Conservation (phyloP, 2,329 filamentous ascomycete species). For the Pseudophaeomoniella oleicola region DNA sequence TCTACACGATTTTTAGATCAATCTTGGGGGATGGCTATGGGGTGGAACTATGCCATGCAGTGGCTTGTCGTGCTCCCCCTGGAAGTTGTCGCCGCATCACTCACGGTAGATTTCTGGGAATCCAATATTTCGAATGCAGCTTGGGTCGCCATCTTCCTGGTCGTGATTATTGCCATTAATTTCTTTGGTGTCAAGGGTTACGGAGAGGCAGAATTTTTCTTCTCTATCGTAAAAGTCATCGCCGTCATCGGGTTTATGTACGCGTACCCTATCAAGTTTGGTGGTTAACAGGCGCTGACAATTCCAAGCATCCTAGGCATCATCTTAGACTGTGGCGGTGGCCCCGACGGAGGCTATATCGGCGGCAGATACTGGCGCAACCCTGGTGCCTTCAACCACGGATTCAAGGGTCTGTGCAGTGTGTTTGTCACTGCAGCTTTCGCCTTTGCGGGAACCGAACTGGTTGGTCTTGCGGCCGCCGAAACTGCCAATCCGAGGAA, state of each 20-base stretch:
- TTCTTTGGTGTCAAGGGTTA: slow-evolving; percentile 72
- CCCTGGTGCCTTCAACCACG: slow-evolving; percentile 31
- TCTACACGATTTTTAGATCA: slow-evolving; percentile 87
- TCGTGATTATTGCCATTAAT: slow-evolving; percentile 60
- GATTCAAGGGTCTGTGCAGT: slow-evolving; percentile 38
- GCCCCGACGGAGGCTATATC: slow-evolving; percentile 59
- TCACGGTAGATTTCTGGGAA: slow-evolving; percentile 64
- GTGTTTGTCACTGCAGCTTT: slow-evolving; percentile 45
- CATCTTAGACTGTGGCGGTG: slow-evolving; percentile 52
- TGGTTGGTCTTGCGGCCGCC: slow-evolving; percentile 38
- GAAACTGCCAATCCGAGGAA: slow-evolving; percentile 38
- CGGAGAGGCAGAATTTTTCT: slow-evolving; percentile 70
- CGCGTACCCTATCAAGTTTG: slow-evolving; percentile 21
- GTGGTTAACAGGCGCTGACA: too few species aligned
- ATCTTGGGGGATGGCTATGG: slow-evolving; percentile 33
- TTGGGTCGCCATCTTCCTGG: slow-evolving; percentile 57
- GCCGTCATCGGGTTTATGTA: slow-evolving; percentile 74
- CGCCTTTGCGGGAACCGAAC: slow-evolving; percentile 41
- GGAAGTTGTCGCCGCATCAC: slow-evolving; percentile 67
- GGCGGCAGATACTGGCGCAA: slow-evolving; percentile 59
- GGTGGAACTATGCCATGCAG: slow-evolving; percentile 56
- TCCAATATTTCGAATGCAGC: slow-evolving; percentile 19
- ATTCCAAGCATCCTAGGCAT: slow-evolving; percentile 58
- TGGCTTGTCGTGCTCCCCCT: slow-evolving; percentile 72
- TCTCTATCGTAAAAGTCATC: slow-evolving; percentile 65